Base-by-base conservation (phyloP, 2,329 filamentous ascomycete genomes). In the Nemania abortiva region DNA sequence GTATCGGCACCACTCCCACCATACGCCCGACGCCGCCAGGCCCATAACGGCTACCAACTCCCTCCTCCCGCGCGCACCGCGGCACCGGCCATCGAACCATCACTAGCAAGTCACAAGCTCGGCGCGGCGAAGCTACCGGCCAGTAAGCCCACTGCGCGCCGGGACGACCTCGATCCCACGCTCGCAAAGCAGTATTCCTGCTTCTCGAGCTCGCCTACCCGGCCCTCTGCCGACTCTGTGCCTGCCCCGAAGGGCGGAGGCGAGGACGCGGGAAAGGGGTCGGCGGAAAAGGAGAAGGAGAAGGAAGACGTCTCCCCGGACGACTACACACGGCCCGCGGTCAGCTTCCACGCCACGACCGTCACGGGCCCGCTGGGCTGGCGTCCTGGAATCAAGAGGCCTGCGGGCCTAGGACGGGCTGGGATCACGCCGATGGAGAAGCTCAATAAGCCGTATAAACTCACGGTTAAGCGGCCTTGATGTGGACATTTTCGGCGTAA, bases 181-280 rank as follows among this genome's bases (percentile, higher is more conserved):
- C 70, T 59, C 49, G 68, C 50, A 5, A 85, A 84, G 59, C 79
- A 80, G 7, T 91, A 92, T 72, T 77, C 83, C 0, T 86, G 84
- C 70, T 89, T 90, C 74, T 89, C 87, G 0, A 90, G 88, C 78
- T 88, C 88, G 20, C 87, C 88, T 9, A 72, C 70, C 4, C 64
- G 55, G 50, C 71, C 56, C 2, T 61, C 55, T 60, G 37, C 62
- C 37, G 63, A 29, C 27, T 24, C 57, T 34, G 54, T 39, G 1
- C 1, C 42, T 20, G 15, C 53, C 10, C 18, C 60, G 10, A 18
- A 20, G 4, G 20, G 24, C 6, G 22, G 39, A 11, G 42, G 7
- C 15, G 15, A 9, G 18, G 37, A 53, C 24, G 77, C n/a, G 60
- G 62, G 53, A 49, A 53, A 50, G 47, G 63, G 75, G 18, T 57